phyloP scores from a whole-genome alignment of 805 yeast genomes.

The Lipomyces starkeyi region DNA sequence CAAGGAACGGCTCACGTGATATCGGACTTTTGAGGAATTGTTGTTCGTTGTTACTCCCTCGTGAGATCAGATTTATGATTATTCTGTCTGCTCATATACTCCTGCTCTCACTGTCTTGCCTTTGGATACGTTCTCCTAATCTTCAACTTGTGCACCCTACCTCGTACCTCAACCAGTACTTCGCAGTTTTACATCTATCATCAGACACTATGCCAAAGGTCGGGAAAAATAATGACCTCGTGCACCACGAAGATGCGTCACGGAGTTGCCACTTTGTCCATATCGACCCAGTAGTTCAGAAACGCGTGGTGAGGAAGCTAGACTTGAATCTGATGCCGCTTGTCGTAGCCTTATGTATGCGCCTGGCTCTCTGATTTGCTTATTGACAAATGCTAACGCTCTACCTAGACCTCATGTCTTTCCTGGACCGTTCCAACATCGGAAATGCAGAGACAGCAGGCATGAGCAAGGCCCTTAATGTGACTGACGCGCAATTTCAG shows the following conservation, averaged over 20 bases:
- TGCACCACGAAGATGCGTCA: neutral
- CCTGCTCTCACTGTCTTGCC: too few relatives aligned
- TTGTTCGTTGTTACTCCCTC: too few relatives aligned
- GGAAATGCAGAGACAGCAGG: constrained; percentile 57
- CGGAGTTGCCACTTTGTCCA: neutral
- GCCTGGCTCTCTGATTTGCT: neutral
- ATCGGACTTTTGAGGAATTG: too few relatives aligned
- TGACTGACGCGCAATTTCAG: constrained; percentile 52
- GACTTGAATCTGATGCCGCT: constrained; percentile 7
- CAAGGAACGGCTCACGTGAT: too few relatives aligned
- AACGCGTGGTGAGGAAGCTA: constrained; percentile 4
- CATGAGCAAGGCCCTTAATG: constrained; percentile 50
- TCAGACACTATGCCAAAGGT: neutral
- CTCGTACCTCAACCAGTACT: too few relatives aligned
- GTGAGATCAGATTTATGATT: too few relatives aligned
- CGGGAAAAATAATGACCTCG: neutral
- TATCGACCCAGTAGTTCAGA: neutral
- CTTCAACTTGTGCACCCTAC: too few relatives aligned
- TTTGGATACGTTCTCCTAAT: too few relatives aligned
- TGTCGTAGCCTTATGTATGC: constrained; percentile 1
- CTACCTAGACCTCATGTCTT: constrained; percentile 47
- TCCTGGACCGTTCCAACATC: constrained; percentile 38
- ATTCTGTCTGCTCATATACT: too few relatives aligned
- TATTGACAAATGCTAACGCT: neutral
- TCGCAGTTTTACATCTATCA: too few relatives aligned